Base-by-base conservation (phyloP, 257 asterid species). In the Jaltomata sinuosa region DNA sequence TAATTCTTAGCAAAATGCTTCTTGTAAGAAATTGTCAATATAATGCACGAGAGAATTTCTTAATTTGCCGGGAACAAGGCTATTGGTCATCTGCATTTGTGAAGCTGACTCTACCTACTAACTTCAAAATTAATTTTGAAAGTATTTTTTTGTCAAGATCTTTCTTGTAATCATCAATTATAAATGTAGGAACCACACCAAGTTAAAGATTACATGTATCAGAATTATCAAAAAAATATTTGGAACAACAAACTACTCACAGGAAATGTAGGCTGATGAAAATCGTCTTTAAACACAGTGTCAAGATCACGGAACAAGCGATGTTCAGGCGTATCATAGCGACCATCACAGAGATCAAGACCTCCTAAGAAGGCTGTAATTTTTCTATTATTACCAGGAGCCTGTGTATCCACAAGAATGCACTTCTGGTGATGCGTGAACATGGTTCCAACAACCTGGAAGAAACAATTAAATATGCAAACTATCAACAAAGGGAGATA, bases 361-460 rank as follows among this genome's bases (percentile, higher is more conserved):
- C 99, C 99, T 22, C 99, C 99, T 53, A 94, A 38, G 82, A 96
- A 94, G 49, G 99, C 97, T 78, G 98, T 96, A 64, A 96, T 87
- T 89, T 91, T 94, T 54, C 99, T 91, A 81, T 92, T 92, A 88
- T 93, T 96, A 29, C 98, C 98, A 88, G 81, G 22, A 57, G 97
- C 98, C 87, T 96, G 98, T 27, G 97, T 90, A 87, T 96, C 99
- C 80, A 93, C 93, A 83, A 96, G 90, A 87, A 96, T 98, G 91
- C 95, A 92, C 89, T 96, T 96, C 94, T 96, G 99, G 89, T 96
- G 99, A 89, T 96, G 99, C 14, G 99, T 89, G 79, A 93, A 96
- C 80, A 94, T 72, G 71, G 84, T 87, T 40, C 99, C 99, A 57
- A 96, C 93, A n/a, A 94, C 95, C 99, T 96, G 93, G 42, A 87